phyloP scores from a whole-genome alignment of 495 filamentous ascomycete genomes.

The Aspergillus carlsbadensis region DNA sequence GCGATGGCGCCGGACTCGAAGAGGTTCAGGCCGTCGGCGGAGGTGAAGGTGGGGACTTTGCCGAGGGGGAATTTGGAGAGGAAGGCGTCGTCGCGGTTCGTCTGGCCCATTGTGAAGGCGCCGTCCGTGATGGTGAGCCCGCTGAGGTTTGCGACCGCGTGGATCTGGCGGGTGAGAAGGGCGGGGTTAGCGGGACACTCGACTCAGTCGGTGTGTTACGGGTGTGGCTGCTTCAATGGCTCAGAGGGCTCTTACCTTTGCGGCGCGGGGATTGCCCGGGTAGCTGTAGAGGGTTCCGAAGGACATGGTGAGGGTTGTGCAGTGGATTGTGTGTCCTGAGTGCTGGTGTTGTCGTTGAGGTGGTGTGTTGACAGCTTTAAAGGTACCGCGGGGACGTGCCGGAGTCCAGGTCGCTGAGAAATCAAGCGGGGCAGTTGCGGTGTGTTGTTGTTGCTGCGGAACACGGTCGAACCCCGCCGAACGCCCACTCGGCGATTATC shows the following conservation, averaged over 20 bases:
- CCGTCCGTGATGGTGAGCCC: conserved; percentile 43
- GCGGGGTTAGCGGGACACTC: neutral
- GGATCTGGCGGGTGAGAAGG: conserved; percentile 31
- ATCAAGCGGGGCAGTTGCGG: too few species aligned
- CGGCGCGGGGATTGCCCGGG: conserved; percentile 46
- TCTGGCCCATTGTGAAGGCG: conserved; percentile 43
- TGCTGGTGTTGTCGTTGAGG: too few species aligned
- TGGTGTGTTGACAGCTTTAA: too few species aligned
- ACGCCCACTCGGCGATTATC: too few species aligned
- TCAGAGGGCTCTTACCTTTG: conserved; percentile 47
- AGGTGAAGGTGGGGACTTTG: conserved; percentile 59
- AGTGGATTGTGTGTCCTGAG: too few species aligned
- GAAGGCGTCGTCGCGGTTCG: conserved; percentile 51
- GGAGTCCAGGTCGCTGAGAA: too few species aligned
- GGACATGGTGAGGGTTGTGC: conserved; percentile 38
- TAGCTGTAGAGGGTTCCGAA: conserved; percentile 53
- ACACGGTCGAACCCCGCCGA: too few species aligned
- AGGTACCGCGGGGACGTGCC: too few species aligned
- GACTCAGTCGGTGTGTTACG: neutral
- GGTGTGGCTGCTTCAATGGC: neutral
- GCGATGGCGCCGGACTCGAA: conserved; percentile 57
- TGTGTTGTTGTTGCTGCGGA: too few species aligned
- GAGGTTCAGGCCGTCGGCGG: conserved; percentile 49
- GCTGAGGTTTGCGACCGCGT: conserved; percentile 53
- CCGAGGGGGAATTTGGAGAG: conserved; percentile 61